Percentiles rank a stretch among this genome's conserved stretches.
Conservation (phyloP, 139 green algal species). For the Chlorella sp. region DNA sequence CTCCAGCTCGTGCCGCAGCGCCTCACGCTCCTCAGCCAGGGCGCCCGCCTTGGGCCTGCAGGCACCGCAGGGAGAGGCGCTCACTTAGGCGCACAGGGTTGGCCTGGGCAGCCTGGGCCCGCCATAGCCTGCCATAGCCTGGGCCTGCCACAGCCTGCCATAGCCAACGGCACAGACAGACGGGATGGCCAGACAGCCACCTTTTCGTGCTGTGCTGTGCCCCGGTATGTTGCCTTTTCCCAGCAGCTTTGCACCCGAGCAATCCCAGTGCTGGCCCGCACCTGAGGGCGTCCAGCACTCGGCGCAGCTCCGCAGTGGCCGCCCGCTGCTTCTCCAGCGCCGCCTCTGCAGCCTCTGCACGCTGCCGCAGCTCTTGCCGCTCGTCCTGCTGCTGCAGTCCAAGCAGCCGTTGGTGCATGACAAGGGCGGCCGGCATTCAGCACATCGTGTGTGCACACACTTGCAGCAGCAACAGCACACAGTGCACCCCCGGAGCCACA, state of each 20-base stretch:
- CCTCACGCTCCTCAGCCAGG: conserved; percentile 17
- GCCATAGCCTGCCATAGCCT: too few species aligned
- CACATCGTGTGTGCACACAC: background rate
- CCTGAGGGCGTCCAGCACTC: conserved; percentile 20
- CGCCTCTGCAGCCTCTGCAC: conserved; percentile 8
- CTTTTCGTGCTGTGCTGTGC: background rate
- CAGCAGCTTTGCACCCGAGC: background rate
- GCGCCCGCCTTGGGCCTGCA: conserved; percentile 22
- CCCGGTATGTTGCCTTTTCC: too few species aligned
- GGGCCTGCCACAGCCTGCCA: too few species aligned
- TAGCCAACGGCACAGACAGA: background rate
- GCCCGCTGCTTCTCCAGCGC: conserved; percentile 11
- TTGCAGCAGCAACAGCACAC: too few species aligned
- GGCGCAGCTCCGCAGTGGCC: conserved; percentile 10
- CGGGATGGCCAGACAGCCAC: background rate
- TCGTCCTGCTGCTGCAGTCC: background rate
- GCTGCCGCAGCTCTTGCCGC: background rate
- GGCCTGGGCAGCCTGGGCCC: too few species aligned
- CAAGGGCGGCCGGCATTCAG: background rate
- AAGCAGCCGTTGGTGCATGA: background rate
- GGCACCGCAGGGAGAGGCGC: background rate
- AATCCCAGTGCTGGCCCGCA: background rate
- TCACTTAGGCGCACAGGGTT: too few species aligned
- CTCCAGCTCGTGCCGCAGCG: conserved; percentile 35
- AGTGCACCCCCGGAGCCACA: background rate